Percentiles rank a stretch among this genome's conserved stretches.
phyloP scores from a whole-genome alignment of 1,284 basidiomycete species.

The Rhodotorula sp. region DNA sequence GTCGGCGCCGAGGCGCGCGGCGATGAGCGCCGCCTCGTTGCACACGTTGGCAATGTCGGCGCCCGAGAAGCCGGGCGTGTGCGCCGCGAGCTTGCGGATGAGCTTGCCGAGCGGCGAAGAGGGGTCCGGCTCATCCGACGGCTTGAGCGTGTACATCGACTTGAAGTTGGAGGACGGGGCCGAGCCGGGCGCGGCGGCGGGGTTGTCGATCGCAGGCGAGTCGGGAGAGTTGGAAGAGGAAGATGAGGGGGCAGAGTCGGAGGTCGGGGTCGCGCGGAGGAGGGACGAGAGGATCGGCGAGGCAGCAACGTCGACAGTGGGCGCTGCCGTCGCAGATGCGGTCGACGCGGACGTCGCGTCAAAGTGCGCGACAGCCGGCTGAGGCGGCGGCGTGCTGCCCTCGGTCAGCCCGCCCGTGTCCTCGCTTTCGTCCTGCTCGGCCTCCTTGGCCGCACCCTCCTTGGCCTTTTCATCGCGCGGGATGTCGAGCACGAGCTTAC shows the following conservation, averaged over 20 bases:
- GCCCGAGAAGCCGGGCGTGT: constrained; percentile 97
- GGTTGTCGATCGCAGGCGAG: not conserved
- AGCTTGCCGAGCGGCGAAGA: constrained; percentile 64
- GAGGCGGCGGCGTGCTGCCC: not conserved
- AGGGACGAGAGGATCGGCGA: constrained; percentile 27
- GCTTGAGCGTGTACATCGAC: constrained; percentile 44
- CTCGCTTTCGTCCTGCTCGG: constrained; percentile 1
- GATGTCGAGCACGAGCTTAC: constrained; percentile 64
- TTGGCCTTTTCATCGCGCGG: constrained; percentile 1
- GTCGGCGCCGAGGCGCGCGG: constrained; percentile 80
- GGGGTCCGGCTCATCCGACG: constrained; percentile 35
- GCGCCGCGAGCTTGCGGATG: constrained; percentile 88
- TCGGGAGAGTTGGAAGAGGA: constrained; percentile 10
- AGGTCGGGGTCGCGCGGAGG: constrained; percentile 13
- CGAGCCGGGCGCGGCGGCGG: constrained; percentile 2
- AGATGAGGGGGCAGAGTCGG: constrained; percentile 19
- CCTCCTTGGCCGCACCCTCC: constrained; percentile 8
- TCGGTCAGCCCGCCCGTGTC: not conserved
- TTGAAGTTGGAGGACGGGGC: constrained; percentile 35
- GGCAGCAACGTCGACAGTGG: constrained; percentile 3
- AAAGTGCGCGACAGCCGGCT: constrained; percentile 21
- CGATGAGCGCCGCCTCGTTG: constrained; percentile 95
- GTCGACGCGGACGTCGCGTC: not conserved
- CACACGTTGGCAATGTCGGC: constrained; percentile 99
- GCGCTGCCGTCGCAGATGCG: not conserved